Evolutionary conservation across 768 basidiomycete species (phyloP).

Genomic region (Mycena haematopus): DNA sequence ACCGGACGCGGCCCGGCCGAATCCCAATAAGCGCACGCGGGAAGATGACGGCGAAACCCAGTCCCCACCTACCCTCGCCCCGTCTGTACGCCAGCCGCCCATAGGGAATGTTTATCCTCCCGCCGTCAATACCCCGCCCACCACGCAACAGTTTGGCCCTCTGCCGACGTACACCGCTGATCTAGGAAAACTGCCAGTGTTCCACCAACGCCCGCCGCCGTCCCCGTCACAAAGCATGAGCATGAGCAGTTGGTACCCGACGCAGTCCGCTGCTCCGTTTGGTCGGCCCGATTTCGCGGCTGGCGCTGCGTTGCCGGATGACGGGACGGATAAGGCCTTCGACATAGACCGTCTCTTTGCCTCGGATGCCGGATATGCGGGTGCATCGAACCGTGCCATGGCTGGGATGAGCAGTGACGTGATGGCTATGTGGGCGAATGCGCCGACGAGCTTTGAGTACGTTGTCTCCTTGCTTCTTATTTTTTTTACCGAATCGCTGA

Average conservation of each 20-base stretch:
- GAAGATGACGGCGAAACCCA: neutral
- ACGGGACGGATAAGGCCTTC: neutral
- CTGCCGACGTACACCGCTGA: slow-evolving; percentile 24
- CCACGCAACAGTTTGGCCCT: neutral
- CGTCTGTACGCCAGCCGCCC: neutral
- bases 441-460: neutral
- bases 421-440: neutral
- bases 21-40: neutral
- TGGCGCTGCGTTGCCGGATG: neutral
- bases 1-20: neutral
- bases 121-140: neutral
- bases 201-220: neutral
- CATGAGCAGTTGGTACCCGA: slow-evolving; percentile 20
- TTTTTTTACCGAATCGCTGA: neutral
- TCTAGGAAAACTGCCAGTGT: slow-evolving; percentile 16
- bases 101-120: neutral
- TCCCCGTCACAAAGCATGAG: neutral
- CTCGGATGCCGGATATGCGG: neutral
- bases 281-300: slow-evolving; percentile 17
- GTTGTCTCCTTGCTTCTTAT: neutral
- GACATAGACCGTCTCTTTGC: neutral
- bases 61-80: neutral
- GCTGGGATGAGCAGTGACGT: neutral
- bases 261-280: slow-evolving; percentile 11
- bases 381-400: neutral